phyloP scores from a whole-genome alignment of 805 yeast genomes.

The Metschnikowia hibisci region DNA sequence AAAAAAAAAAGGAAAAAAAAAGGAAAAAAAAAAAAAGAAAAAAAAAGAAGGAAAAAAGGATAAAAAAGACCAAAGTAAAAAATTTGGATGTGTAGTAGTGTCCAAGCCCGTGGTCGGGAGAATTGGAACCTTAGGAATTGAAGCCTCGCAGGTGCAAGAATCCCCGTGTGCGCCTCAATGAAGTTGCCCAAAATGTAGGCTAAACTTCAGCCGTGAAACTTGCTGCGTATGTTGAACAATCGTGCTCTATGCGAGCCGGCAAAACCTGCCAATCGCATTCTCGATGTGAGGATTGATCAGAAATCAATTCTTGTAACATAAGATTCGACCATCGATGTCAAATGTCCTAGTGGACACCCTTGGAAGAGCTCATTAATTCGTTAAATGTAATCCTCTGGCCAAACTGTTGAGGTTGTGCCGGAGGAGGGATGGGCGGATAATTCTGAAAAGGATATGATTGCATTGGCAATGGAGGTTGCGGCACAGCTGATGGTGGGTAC shows the following conservation, averaged over 20 bases:
- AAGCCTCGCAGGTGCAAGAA: no score
- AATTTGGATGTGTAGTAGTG: background rate
- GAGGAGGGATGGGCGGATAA: conserved; percentile 15
- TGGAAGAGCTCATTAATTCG: conserved; percentile 33
- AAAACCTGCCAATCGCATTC: no score
- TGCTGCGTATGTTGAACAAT: no score
- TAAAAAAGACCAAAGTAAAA: background rate
- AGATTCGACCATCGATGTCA: no score
- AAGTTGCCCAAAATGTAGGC: no score
- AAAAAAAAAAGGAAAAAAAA: conserved; percentile 2
- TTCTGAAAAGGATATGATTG: conserved; percentile 15
- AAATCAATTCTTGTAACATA: no score
- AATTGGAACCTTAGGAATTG: no score
- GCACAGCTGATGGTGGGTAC: conserved; percentile 20
- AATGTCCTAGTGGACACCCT: conserved; percentile 2
- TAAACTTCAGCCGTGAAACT: no score
- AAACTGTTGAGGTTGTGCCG: conserved; percentile 5
- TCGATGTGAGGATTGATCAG: no score
- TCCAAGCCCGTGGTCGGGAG: no score
- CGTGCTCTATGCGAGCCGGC: no score
- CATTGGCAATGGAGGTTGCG: conserved; percentile 17
- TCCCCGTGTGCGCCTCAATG: no score
- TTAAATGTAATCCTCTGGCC: conserved; percentile 32
- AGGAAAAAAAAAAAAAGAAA: conserved; percentile 4
- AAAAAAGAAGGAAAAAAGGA: background rate